These are phyloP conservation scores for Erysimum cheiranthoides DNA, from an alignment of 345 rosid species.

Conservation along the genomic window DNA sequence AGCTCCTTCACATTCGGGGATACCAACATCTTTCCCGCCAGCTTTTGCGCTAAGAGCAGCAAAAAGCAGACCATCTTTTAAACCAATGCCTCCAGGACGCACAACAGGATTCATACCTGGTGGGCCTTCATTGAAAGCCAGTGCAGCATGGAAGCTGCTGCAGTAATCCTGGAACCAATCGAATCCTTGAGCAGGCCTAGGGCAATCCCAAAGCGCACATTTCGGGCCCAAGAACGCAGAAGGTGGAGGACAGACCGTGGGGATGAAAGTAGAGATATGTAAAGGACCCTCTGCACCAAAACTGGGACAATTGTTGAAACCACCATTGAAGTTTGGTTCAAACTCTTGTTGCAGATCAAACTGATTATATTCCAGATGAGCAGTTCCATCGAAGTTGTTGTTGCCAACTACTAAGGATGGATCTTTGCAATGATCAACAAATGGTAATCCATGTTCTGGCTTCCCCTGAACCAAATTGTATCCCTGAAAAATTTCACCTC, in stretches of 20 bases:
- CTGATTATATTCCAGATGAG: constrained; percentile 64
- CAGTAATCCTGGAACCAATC: constrained; percentile 92
- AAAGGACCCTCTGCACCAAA: constrained; percentile 62
- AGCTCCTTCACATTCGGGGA: constrained; percentile 99
- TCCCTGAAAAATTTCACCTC: constrained; percentile 53
- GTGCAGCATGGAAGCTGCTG: constrained; percentile 84
- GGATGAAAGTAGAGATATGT: constrained; percentile 62
- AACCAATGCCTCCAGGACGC: constrained; percentile 88
- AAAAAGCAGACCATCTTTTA: constrained; percentile 89
- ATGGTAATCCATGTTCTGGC: constrained; percentile 57
- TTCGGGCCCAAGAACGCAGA: constrained; percentile 97
- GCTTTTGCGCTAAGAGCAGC: constrained; percentile 88
- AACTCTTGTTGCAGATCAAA: constrained; percentile 74
- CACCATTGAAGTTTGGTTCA: constrained; percentile 62
- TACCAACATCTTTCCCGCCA: constrained; percentile 86
- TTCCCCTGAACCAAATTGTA: constrained; percentile 65
- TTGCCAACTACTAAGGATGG: constrained; percentile 51
- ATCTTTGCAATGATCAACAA: constrained; percentile 63
- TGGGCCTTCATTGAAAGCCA: constrained; percentile 91
- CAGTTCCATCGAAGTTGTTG: constrained; percentile 53
- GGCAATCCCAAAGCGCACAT: constrained; percentile 99
- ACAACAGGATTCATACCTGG: constrained; percentile 92
- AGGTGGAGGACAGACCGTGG: constrained; percentile 79
- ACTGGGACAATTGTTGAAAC: constrained; percentile 52
- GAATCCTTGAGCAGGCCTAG: constrained; percentile 90